A percentile compares a stretch with the other conserved stretches of the same genome.
Evolutionary conservation across 495 filamentous ascomycete genomes (phyloP).

Genomic region (Penicillium salamii): DNA sequence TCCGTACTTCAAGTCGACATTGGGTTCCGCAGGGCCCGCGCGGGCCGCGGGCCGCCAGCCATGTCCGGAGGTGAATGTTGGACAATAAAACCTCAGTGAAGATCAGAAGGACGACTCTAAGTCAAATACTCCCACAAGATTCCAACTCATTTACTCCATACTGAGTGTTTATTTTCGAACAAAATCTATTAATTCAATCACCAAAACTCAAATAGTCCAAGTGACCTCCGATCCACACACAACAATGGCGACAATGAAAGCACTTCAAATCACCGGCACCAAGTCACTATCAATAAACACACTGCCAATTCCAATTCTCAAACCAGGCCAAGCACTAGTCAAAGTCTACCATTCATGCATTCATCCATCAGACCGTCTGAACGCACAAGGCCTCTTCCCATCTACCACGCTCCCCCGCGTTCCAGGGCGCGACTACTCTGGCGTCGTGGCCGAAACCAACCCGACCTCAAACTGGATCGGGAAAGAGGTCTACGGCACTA

Average conservation of each 20-base stretch:
- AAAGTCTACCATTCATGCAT: constrained; percentile 22
- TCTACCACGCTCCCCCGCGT: constrained; percentile 37
- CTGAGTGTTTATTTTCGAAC: too few species aligned
- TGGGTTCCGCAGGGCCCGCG: too few species aligned
- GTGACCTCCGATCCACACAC: not conserved
- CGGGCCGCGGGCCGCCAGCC: not conserved
- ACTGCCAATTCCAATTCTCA: constrained; percentile 9
- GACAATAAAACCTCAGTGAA: too few species aligned
- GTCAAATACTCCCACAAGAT: too few species aligned
- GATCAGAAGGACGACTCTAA: too few species aligned
- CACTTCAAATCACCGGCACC: constrained; percentile 8
- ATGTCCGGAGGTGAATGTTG: too few species aligned
- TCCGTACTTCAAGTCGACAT: too few species aligned
- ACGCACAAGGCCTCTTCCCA: constrained; percentile 34
- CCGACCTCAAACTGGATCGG: constrained; percentile 14
- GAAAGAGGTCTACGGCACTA: constrained; percentile 19
- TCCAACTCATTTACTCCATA: too few species aligned
- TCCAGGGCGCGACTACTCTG: constrained; percentile 36
- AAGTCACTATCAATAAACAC: not conserved
- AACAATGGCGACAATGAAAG: constrained; percentile 10
- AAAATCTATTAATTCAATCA: too few species aligned
- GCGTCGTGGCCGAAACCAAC: constrained; percentile 6
- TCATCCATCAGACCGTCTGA: constrained; percentile 42
- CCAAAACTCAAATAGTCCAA: too few species aligned
- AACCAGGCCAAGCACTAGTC: constrained; percentile 16